A percentile compares a stretch with the other conserved stretches of the same genome.
Evolutionary conservation across 2,329 filamentous ascomycete genomes (phyloP).

Genomic region (Lasiodiplodia sp.): DNA sequence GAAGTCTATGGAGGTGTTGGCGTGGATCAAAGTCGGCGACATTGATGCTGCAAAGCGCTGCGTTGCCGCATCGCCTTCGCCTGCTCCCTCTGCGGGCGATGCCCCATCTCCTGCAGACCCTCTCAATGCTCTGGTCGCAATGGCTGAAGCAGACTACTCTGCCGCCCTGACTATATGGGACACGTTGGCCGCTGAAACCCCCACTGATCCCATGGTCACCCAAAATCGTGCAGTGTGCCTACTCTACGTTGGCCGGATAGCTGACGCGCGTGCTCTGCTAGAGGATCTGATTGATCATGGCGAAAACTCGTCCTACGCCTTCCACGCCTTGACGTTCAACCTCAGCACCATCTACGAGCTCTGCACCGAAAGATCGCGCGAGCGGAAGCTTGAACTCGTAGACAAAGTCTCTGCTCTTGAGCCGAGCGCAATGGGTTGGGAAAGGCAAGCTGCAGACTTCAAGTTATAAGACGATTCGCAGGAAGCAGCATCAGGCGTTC

Average conservation of each 20-base stretch:
- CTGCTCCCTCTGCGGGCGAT: slow-evolving; percentile 23
- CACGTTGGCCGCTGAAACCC: slow-evolving; percentile 54
- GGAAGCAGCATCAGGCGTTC: neutral
- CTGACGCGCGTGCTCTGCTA: slow-evolving; percentile 68
- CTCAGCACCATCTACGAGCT: slow-evolving; percentile 91
- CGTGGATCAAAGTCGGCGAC: slow-evolving; percentile 83
- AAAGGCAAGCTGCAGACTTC: slow-evolving; percentile 76
- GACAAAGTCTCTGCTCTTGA: slow-evolving; percentile 71
- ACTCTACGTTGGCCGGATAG: slow-evolving; percentile 79
- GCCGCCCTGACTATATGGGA: slow-evolving; percentile 70
- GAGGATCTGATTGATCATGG: slow-evolving; percentile 70
- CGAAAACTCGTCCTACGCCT: slow-evolving; percentile 58
- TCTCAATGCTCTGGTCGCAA: slow-evolving; percentile 73
- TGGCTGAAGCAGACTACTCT: slow-evolving; percentile 78
- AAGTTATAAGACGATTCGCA: slow-evolving; percentile 64
- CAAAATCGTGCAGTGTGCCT: slow-evolving; percentile 87
- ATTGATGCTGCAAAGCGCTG: slow-evolving; percentile 69
- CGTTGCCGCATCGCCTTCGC: slow-evolving; percentile 46
- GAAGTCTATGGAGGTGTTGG: slow-evolving; percentile 62
- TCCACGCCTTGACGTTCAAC: slow-evolving; percentile 86
- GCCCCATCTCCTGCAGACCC: slow-evolving; percentile 47
- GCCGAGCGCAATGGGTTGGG: slow-evolving; percentile 65
- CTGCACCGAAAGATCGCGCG: slow-evolving; percentile 77
- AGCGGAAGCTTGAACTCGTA: slow-evolving; percentile 74
- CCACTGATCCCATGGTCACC: slow-evolving; percentile 71